Base-by-base conservation (phyloP, 2,329 filamentous ascomycete species). In the Thyridium curvatum region DNA sequence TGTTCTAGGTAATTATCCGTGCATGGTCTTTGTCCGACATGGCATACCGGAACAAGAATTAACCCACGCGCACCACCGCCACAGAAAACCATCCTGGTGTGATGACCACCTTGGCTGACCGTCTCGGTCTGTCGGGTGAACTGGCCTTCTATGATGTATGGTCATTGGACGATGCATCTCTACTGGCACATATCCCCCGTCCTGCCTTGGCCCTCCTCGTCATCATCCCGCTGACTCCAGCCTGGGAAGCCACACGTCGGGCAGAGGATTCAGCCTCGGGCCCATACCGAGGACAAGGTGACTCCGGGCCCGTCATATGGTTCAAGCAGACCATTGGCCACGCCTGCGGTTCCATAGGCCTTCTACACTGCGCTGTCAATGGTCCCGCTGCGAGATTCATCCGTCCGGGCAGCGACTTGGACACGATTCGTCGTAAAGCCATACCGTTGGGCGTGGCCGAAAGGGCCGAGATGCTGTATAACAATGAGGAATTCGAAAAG, bases 241-340 rank as follows among this genome's bases (percentile, higher is more conserved):
- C 56, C 5, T 62, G 58, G 55, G 46, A 49, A 15, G 34, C 45
- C 18, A 52, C 59, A 26, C 56, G 57, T 35, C 52, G 69, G 38
- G 72, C 73, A 39, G 84, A 84, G 60, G 79, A 84, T 59, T 65
- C 69, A 28, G 45, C 50, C 29, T 58, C 58, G 52, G 77, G 77
- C 56, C 71, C 79, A 39, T 65, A 66, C 45, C 41, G 53, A 28
- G 53, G 54, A 16, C 45, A 47, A 8, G 61, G 60, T 2, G 49
- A 52, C 5, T 26, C 21, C 1, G 84, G 90, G 50, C 76, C 84
- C 7, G 78, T 90, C 1, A 66, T 86, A 14, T 94, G 86, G 86
- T 93, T 88, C 65, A 82, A 82, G 53, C 87, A 94, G 60, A 93
- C 85, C 0, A 93, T 94, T 51, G 76, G 79, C 41, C 83, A 93